These are phyloP conservation scores for Platanthera zijinensis DNA, from an alignment of 106 monocot genomes.

Conservation along the genomic window DNA sequence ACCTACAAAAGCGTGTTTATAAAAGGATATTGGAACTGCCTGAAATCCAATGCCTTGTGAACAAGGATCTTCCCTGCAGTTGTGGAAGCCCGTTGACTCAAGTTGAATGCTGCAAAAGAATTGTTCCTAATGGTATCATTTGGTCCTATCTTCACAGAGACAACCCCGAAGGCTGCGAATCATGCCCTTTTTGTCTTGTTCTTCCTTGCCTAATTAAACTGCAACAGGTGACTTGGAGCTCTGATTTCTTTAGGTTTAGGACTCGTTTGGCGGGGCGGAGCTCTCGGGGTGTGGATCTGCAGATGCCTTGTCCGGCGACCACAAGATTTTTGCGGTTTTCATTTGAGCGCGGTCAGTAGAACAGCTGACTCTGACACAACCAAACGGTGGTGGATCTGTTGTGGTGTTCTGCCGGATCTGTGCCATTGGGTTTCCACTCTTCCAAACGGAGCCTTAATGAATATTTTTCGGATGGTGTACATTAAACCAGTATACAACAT, in stretches of 20 bases:
- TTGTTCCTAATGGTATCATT: constrained; percentile 71
- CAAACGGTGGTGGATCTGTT: no score
- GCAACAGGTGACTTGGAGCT: constrained; percentile 62
- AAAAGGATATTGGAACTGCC: constrained; percentile 89
- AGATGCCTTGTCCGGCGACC: no score
- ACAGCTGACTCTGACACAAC: no score
- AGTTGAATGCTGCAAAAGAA: constrained; percentile 82
- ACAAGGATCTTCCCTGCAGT: constrained; percentile 82
- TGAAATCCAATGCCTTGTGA: constrained; percentile 83
- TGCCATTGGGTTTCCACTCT: no score
- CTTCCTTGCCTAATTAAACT: constrained; percentile 94
- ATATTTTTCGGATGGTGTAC: not conserved
- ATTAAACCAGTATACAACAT: not conserved
- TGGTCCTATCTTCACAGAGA: constrained; percentile 95
- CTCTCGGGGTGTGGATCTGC: no score
- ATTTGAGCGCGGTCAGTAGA: no score
- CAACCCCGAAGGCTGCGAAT: constrained; percentile 81
- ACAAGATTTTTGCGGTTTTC: no score
- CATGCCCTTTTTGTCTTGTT: constrained; percentile 94
- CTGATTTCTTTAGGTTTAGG: not conserved
- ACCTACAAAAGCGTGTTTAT: constrained; percentile 90
- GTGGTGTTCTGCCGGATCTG: no score
- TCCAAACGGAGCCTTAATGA: not conserved
- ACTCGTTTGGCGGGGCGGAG: not conserved
- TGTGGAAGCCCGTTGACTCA: constrained; percentile 90